Percentiles rank a stretch among this genome's conserved stretches.
Conservation (phyloP, 345 rosid species). For the Eucalyptus sp. region DNA sequence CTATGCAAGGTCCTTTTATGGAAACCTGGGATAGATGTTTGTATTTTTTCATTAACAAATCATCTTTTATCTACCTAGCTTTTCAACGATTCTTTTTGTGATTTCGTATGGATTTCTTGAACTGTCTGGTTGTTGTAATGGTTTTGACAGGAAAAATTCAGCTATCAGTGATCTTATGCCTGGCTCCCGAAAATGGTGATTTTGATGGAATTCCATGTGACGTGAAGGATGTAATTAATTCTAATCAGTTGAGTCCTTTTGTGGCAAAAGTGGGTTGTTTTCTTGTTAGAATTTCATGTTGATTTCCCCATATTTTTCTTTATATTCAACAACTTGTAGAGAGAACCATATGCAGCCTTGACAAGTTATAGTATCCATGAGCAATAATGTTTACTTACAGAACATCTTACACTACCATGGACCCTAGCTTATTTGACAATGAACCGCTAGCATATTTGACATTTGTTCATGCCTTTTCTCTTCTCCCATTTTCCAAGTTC, state of each 20-base stretch:
- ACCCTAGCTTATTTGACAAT: background rate
- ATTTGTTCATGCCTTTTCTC: background rate
- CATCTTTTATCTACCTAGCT: background rate
- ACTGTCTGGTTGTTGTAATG: background rate
- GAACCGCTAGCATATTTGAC: background rate
- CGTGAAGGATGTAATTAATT: conserved; percentile 38
- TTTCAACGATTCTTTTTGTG: background rate
- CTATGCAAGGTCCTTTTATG: background rate
- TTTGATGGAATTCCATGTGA: conserved; percentile 22
- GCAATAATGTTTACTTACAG: background rate
- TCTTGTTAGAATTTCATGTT: background rate
- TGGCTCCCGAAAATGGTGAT: conserved; percentile 26
- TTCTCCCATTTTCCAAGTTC: background rate
- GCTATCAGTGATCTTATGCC: conserved; percentile 56
- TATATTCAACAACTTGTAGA: background rate
- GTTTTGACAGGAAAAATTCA: conserved; percentile 42
- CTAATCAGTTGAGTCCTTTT: conserved; percentile 76
- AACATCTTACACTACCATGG: background rate
- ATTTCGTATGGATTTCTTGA: background rate
- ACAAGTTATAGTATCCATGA: background rate
- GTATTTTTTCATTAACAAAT: background rate
- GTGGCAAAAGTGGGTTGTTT: conserved; percentile 49
- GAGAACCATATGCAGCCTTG: background rate
- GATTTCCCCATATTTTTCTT: background rate
- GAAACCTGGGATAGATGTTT: background rate